These are phyloP conservation scores for Stylonectria norvegica DNA, from an alignment of 2,329 filamentous ascomycete species.

Conservation along the genomic window DNA sequence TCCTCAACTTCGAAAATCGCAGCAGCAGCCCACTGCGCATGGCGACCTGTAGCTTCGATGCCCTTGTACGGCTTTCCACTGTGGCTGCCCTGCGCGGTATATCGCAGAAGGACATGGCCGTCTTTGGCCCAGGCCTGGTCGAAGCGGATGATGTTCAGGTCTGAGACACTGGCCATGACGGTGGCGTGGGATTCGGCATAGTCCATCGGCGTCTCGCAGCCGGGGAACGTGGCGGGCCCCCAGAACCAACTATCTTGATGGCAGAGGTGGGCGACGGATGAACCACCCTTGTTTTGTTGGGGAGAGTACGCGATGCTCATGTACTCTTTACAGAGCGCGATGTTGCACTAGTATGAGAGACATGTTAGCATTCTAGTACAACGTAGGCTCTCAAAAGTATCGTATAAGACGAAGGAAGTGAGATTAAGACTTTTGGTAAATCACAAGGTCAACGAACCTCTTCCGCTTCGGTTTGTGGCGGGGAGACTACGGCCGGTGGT, in stretches of 20 bases:
- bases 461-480: not conserved
- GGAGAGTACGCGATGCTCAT: slow-evolving; percentile 17
- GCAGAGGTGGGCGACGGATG: slow-evolving; percentile 12
- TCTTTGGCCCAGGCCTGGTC: slow-evolving; percentile 24
- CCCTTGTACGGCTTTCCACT: slow-evolving; percentile 22
- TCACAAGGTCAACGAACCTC: not conserved
- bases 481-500: not conserved
- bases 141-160: slow-evolving; percentile 21
- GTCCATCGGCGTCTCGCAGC: slow-evolving; percentile 17
- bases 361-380: not conserved
- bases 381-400: not conserved
- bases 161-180: slow-evolving; percentile 20
- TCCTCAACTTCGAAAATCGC: slow-evolving; percentile 24
- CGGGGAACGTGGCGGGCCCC: slow-evolving; percentile 15
- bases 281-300: slow-evolving; percentile 12
- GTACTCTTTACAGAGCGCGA: slow-evolving; percentile 13
- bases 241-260: slow-evolving; percentile 18
- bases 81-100: slow-evolving; percentile 23
- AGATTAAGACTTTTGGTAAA: not conserved
- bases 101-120: slow-evolving; percentile 22
- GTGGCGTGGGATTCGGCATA: slow-evolving; percentile 23
- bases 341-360: slow-evolving; percentile 2
- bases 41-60: slow-evolving; percentile 15
- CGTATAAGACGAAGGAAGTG: not conserved
- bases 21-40: slow-evolving; percentile 17